phyloP scores from a whole-genome alignment of 2,329 filamentous ascomycete genomes.

The Fusarium succisae region DNA sequence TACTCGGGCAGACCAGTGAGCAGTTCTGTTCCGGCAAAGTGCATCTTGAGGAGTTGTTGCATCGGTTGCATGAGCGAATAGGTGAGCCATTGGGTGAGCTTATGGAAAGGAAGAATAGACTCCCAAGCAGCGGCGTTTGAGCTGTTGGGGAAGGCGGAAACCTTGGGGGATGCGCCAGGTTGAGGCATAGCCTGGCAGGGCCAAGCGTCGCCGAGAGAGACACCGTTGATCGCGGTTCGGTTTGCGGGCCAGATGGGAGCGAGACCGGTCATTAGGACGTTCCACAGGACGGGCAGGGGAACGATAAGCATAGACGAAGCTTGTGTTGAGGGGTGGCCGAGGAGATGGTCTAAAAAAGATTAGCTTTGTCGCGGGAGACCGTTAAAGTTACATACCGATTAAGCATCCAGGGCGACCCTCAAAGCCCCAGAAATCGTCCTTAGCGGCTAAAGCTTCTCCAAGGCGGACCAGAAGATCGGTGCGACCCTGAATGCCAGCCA shows the following conservation, averaged over 20 bases:
- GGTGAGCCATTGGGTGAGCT: conserved; percentile 92
- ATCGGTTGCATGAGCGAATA: conserved; percentile 95
- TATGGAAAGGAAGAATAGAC: conserved; percentile 89
- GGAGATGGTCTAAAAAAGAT: conserved; percentile 78
- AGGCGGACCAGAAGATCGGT: conserved; percentile 81
- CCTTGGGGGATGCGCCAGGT: conserved; percentile 53
- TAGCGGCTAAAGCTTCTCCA: conserved; percentile 76
- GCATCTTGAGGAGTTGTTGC: conserved; percentile 80
- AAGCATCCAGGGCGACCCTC: conserved; percentile 92
- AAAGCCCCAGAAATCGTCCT: conserved; percentile 83
- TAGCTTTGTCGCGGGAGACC: conserved; percentile 11
- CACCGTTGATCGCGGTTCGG: conserved; percentile 85
- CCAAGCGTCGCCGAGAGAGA: conserved; percentile 94
- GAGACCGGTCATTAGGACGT: conserved; percentile 86
- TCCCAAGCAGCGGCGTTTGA: conserved; percentile 64
- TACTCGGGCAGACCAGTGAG: conserved; percentile 92
- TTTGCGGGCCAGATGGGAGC: conserved; percentile 88
- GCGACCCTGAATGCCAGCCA: conserved; percentile 87
- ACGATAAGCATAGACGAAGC: conserved; percentile 90
- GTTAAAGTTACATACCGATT: conserved; percentile 70
- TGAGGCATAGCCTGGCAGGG: conserved; percentile 83
- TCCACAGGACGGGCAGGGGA: conserved; percentile 88
- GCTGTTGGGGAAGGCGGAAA: conserved; percentile 40
- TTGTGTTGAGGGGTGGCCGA: conserved; percentile 89
- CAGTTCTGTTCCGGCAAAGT: conserved; percentile 82